Conservation (phyloP, 306 rosid genomes). For the Prinsepia uniflora region DNA sequence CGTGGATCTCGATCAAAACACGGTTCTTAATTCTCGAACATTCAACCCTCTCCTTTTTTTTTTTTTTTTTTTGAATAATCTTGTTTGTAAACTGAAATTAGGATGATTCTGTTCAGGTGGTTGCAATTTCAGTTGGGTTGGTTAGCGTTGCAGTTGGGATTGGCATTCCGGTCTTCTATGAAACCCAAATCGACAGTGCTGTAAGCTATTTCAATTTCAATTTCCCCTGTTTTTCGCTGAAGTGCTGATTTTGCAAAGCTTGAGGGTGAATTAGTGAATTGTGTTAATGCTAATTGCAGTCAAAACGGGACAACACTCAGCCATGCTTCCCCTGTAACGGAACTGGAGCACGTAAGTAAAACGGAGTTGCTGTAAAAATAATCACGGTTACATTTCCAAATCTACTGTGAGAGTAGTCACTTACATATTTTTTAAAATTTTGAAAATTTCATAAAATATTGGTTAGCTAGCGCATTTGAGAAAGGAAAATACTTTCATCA, state of each 20-base stretch:
- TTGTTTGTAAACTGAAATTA: neutral
- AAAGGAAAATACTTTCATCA: too few species aligned
- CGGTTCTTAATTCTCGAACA: conserved; percentile 34
- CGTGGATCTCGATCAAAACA: conserved; percentile 81
- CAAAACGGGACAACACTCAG: conserved; percentile 86
- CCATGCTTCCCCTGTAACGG: conserved; percentile 97
- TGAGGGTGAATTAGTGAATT: neutral
- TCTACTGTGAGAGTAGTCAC: too few species aligned
- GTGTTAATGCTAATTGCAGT: conserved; percentile 40
- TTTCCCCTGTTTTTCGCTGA: conserved; percentile 1
- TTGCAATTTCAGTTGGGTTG: conserved; percentile 79
- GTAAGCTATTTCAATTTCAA: conserved; percentile 35
- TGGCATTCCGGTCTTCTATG: conserved; percentile 86
- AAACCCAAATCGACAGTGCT: conserved; percentile 81
- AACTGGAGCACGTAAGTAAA: conserved; percentile 84
- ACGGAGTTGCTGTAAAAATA: too few species aligned
- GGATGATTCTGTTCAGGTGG: conserved; percentile 39
- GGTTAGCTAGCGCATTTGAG: too few species aligned
- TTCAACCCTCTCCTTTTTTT: neutral
- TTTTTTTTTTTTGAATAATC: neutral
- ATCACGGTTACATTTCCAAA: too few species aligned
- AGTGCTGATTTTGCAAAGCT: neutral
- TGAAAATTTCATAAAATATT: too few species aligned
- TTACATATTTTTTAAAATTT: too few species aligned
- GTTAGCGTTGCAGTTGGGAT: conserved; percentile 77